Evolutionary conservation across 352 stramenopile species (phyloP), one percentile per base, ranked within the genome.

Genomic region (Phytophthora europaea): DNA sequence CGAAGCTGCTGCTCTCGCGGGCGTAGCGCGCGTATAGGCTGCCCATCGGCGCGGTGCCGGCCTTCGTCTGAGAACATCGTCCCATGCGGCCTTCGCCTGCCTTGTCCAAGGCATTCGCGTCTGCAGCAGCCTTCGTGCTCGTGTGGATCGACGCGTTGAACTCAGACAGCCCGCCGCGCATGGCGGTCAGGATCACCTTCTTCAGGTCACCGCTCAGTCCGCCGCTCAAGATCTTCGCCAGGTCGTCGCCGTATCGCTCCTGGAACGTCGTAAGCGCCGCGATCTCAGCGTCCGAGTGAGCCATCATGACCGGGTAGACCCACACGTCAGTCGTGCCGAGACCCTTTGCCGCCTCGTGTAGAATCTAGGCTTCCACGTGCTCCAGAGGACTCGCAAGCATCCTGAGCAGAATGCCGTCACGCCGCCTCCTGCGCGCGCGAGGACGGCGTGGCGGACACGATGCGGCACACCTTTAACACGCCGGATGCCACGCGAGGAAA

Each of bases 391-490:
- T 45, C 36, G 36, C 36, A 16, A 45, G 36, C 36, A 45, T 45
- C 36, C 15, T 45, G 36, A 45, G 36, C 36, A 45, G 36, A 45
- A 45, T 45, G 36, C 15, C 36, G 36, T 45, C 9, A 28, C 50
- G 79, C 70, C 60, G 78, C 74, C 61, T 90, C 82, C 31, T 85
- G 78, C 20, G 65, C 57, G 54, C 75, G 75, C 4, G 70, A 70
- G 2, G 65, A 63, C 20, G 76, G 55, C 2, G 65, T 62, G 51
- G 69, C 63, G 34, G 63, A 65, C 36, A 75, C 53, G 70, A 91
- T 88, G 61, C 68, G 79, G 54, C 88, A 84, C 26, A 72, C 67
- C 59, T 84, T 73, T 26, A 94, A 72, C 60, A 91, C 82, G 48
- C 87, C 65, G 9, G 74, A 73, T 4, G 83, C 71, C 28, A 83